Conservation (phyloP, 1,139 yeast genomes). For the Magnusiomyces ingens region DNA sequence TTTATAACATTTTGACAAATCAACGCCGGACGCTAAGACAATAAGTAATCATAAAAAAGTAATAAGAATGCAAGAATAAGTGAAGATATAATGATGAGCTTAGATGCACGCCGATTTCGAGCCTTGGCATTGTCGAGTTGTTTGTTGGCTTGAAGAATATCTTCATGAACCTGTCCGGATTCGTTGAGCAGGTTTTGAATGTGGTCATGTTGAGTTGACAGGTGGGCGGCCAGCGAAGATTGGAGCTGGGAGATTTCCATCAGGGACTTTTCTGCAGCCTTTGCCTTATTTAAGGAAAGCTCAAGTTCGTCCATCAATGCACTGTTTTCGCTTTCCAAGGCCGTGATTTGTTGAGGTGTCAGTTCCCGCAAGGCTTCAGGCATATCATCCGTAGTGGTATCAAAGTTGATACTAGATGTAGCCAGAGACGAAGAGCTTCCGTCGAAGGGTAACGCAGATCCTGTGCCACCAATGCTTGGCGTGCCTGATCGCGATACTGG, state of each 20-base stretch:
- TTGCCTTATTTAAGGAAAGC: conserved; percentile 34
- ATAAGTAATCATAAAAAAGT: conserved; percentile 48
- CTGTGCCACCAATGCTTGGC: background rate
- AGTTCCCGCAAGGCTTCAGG: conserved; percentile 27
- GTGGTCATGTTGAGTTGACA: conserved; percentile 68
- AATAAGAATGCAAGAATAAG: conserved; percentile 56
- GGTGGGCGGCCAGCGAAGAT: conserved; percentile 66
- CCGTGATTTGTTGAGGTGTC: conserved; percentile 58
- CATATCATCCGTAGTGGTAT: conserved; percentile 8
- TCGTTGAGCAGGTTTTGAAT: conserved; percentile 61
- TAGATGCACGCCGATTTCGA: conserved; percentile 64
- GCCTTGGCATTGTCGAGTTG: conserved; percentile 65
- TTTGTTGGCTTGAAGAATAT: conserved; percentile 67
- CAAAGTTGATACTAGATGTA: background rate
- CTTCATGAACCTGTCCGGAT: conserved; percentile 62
- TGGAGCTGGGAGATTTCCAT: conserved; percentile 75
- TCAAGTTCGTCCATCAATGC: conserved; percentile 64
- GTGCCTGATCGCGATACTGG: background rate
- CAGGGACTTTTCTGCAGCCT: conserved; percentile 63
- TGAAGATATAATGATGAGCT: conserved; percentile 55
- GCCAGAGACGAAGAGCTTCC: background rate
- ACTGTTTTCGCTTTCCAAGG: conserved; percentile 65
- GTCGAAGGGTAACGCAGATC: no score
- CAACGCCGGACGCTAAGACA: background rate
- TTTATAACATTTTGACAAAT: no score